Evolutionary conservation across 345 rosid genomes (phyloP).

Genomic region (Chamaenerion angustifolium): DNA sequence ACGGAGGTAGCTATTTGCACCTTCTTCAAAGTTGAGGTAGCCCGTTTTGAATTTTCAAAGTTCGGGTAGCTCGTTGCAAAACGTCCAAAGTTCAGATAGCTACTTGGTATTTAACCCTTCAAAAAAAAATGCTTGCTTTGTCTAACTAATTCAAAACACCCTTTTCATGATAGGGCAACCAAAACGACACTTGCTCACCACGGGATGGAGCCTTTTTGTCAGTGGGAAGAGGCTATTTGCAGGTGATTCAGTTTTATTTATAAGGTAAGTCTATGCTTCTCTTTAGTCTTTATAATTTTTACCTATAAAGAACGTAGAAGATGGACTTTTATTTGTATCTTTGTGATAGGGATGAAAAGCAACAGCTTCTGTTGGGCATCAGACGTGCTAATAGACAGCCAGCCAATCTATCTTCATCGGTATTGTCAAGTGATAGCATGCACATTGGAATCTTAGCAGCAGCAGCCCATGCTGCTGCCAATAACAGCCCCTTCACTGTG

Average conservation of each 20-base stretch:
- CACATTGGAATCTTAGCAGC: conserved; percentile 95
- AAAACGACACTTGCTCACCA: conserved; percentile 78
- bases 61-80: too few species aligned
- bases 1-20: too few species aligned
- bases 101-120: too few species aligned
- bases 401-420: conserved; percentile 69
- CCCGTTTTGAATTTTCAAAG: too few species aligned
- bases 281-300: too few species aligned
- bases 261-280: conserved; percentile 31
- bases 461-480: conserved; percentile 97
- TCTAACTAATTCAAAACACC: too few species aligned
- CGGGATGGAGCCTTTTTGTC: conserved; percentile 88
- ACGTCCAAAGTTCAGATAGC: background rate
- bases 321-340: too few species aligned
- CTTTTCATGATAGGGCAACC: conserved; percentile 50
- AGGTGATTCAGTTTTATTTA: conserved; percentile 73
- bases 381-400: conserved; percentile 81
- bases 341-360: conserved; percentile 65
- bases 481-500: conserved; percentile 78
- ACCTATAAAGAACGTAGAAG: too few species aligned
- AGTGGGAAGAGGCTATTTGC: conserved; percentile 76
- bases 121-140: background rate
- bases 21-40: too few species aligned
- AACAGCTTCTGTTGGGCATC: conserved; percentile 70
- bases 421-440: conserved; percentile 95